Base-by-base conservation (phyloP, 2,329 filamentous ascomycete genomes). In the Penicillium palitans region DNA sequence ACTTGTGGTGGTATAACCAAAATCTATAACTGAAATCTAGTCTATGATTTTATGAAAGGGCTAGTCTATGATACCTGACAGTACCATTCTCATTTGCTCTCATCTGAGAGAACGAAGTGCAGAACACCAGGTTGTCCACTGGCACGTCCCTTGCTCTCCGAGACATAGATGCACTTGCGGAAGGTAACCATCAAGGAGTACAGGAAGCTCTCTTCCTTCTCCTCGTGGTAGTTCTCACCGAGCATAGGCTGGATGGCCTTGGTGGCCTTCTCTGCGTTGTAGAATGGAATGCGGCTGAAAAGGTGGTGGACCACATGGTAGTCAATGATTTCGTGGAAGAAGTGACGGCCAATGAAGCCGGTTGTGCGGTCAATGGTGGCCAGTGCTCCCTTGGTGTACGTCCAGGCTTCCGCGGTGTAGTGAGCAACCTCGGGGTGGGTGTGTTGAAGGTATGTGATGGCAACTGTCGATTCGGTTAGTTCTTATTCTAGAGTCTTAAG, bases 381-480 rank as follows among this genome's bases (percentile, higher is more conserved):
- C 15, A 84, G 76, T 2, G 86, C 85, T 27, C 86, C 86, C 65
- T 84, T 83, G 60, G 84, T 80, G 65, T 83, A 88, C 24, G 82
- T 85, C 86, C 86, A 88, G 55, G 78, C 77, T 19, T 82, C 79
- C 44, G 80, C 80, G 27, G 83, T 80, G 70, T 85, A 88, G 72
- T 88, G 83, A 19, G 81, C 81, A 49, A 87, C 77, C 3, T 74
- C 70, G 2, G 72, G 76, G 70, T 89, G 84, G 55, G 86, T 88
- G 80, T 90, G 88, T 75, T 90, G 88, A 21, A 90, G 85, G 75
- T 89, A 90, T 48, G 88, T 90, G 70, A 90, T 90, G 62, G 87
- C 87, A 21, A 90, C 87, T 86, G 35, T 58, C 29, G 42, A 27
- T 49, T 19, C 2, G 3, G 1, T 52, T 57, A 61, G 54, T 51